phyloP scores from a whole-genome alignment of 2,329 filamentous ascomycete genomes.

The Beauveria varroae region DNA sequence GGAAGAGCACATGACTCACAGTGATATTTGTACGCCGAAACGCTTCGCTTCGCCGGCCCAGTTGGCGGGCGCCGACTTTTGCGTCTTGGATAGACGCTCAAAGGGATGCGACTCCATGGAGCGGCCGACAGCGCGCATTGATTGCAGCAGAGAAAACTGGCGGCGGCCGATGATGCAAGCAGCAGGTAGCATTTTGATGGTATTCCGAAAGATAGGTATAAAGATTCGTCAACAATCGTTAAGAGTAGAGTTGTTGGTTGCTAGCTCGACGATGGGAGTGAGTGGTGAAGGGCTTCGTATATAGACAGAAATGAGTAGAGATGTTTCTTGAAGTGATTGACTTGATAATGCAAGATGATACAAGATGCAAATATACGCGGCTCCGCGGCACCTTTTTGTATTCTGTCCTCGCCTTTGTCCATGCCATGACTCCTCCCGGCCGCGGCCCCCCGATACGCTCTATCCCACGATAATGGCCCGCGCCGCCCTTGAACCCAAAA shows the following conservation, averaged over 20 bases:
- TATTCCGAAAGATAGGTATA: neutral
- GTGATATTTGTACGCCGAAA: constrained; percentile 22
- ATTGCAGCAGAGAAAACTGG: constrained; percentile 26
- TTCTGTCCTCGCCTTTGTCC: neutral
- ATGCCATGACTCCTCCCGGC: neutral
- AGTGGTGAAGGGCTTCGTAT: constrained; percentile 8
- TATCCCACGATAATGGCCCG: too few relatives aligned
- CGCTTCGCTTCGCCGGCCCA: constrained; percentile 26
- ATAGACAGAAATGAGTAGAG: constrained; percentile 9
- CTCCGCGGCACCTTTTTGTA: neutral
- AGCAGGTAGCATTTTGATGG: constrained; percentile 16
- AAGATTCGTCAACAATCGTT: constrained; percentile 9
- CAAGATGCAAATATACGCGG: neutral
- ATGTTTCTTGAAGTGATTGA: neutral
- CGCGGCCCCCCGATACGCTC: neutral
- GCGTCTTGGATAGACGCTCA: constrained; percentile 23
- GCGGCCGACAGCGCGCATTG: constrained; percentile 26
- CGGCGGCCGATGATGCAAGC: constrained; percentile 23
- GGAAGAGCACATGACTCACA: constrained; percentile 22
- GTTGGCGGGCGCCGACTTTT: constrained; percentile 22
- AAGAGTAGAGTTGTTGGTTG: constrained; percentile 11
- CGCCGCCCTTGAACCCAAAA: too few relatives aligned
- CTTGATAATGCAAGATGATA: constrained; percentile 6
- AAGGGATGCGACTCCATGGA: constrained; percentile 30
- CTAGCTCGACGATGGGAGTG: constrained; percentile 10